phyloP scores from a whole-genome alignment of 371 early-diverging fungal species.

The Batkoa obscura region DNA sequence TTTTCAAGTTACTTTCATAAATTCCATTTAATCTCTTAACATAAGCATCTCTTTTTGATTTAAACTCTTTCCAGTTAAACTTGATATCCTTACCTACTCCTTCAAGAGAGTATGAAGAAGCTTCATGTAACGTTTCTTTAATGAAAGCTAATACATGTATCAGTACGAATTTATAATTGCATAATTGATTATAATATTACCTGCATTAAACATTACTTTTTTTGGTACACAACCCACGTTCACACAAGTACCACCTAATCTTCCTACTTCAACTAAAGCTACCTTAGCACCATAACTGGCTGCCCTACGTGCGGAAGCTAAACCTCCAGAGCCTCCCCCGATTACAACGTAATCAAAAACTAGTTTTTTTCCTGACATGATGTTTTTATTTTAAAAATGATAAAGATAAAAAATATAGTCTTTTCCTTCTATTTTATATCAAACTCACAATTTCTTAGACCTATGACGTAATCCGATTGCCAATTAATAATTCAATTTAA shows the following conservation, averaged over 20 bases:
- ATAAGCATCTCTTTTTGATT: conserved; percentile 86
- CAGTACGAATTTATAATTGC: background rate
- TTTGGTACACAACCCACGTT: conserved; percentile 98
- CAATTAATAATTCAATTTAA: too few relatives aligned
- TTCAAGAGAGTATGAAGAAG: conserved; percentile 73
- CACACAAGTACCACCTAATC: conserved; percentile 90
- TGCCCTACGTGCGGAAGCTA: conserved; percentile 89
- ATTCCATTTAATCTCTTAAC: conserved; percentile 90
- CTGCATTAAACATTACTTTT: conserved; percentile 93
- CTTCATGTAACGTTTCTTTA: conserved; percentile 70
- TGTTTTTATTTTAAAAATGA: too few relatives aligned
- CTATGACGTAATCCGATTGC: too few relatives aligned
- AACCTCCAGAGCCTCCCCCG: conserved; percentile 73
- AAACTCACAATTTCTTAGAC: too few relatives aligned
- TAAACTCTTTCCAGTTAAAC: conserved; percentile 57
- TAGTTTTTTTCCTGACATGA: conserved; percentile 23
- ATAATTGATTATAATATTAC: conserved; percentile 13
- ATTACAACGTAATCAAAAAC: conserved; percentile 79
- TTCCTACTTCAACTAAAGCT: conserved; percentile 68
- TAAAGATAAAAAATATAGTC: too few relatives aligned
- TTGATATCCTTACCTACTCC: conserved; percentile 14
- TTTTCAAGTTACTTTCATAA: conserved; percentile 73
- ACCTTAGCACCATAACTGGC: conserved; percentile 81
- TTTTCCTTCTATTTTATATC: too few relatives aligned
- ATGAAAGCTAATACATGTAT: conserved; percentile 37